Base-by-base conservation (phyloP, 177 flowering plant species). In the Vitis hybrid region DNA sequence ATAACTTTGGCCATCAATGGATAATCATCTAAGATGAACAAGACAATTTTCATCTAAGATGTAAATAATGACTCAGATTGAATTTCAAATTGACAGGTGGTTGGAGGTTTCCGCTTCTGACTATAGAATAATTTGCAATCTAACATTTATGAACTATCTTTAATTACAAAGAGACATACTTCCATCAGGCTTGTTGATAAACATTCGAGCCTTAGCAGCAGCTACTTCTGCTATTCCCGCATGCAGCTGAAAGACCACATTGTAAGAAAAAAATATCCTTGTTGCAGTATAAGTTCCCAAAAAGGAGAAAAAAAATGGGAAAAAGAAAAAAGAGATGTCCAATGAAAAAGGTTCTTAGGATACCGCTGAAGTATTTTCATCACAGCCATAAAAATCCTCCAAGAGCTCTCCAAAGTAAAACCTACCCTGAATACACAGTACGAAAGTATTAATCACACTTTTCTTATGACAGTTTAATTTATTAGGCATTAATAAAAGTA, bases 131-230 rank as follows among this genome's bases (percentile, higher is more conserved):
- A 40, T 40, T 40, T 40, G 6, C 46, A 40, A 40, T 7, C 46
- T 40, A 40, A 40, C 6, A 40, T 40, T 40, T 40, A 40, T 40
- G 46, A 40, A 40, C 27, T 59, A 13, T 48, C 5, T 13, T 2
- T 46, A 68, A 18, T 11, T 24, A 58, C 40, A 18, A 64, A 69
- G 27, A 9, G 49, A 79, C 90, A 56, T 88, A 94, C 99, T 94
- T 84, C 99, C 99, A 81, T 94, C 98, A 60, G 99, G 99, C 75
- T 94, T 94, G 86, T 92, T 88, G 27, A 89, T 79, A 81, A 94
- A 94, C 99, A 94, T 93, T 64, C 97, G 87, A 61, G 99, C 94
- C 85, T 94, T 94, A 19, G 97, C 99, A 62, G 98, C 99, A 75
- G 99, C 97, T 50, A 94, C 94, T 81, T 94, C 99, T 62, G 97